Conservation (phyloP, 2,329 filamentous ascomycete genomes). For the Raffaelea albimanens region DNA sequence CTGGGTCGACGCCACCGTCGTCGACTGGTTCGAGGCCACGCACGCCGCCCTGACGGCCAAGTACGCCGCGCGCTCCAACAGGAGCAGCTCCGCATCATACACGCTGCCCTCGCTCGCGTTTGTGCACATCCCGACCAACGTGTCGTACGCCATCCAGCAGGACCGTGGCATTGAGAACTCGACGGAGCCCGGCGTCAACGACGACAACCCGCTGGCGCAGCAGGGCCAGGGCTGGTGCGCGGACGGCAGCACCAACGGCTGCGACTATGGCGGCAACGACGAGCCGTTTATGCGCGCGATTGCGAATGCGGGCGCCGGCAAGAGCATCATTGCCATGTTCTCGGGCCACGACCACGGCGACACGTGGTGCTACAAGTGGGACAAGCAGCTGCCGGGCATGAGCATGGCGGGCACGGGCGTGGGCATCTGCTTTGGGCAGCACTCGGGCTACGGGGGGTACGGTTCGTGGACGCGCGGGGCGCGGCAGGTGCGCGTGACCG, state of each 20-base stretch:
- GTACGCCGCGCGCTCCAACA: constrained; percentile 12
- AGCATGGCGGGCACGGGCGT: constrained; percentile 25
- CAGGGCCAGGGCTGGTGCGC: constrained; percentile 24
- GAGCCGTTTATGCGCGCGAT: constrained; percentile 48
- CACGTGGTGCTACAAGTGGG: constrained; percentile 37
- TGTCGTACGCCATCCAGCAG: constrained; percentile 19
- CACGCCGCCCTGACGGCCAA: constrained; percentile 20
- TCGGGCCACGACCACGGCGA: constrained; percentile 52
- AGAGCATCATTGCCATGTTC: constrained; percentile 42
- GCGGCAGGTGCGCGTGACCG: constrained; percentile 30
- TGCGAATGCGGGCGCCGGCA: constrained; percentile 35
- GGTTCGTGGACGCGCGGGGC: constrained; percentile 53
- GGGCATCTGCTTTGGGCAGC: constrained; percentile 42
- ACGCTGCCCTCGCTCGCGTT: constrained; percentile 36
- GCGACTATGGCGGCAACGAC: constrained; percentile 33
- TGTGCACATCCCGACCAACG: constrained; percentile 35
- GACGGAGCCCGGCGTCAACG: constrained; percentile 25
- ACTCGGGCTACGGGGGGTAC: constrained; percentile 62
- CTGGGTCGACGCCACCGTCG: constrained; percentile 35
- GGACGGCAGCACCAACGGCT: constrained; percentile 17
- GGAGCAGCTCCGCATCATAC: background rate
- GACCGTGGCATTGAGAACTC: constrained; percentile 14
- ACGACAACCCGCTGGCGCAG: constrained; percentile 19
- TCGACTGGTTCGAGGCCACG: constrained; percentile 32
- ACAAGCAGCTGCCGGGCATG: constrained; percentile 12